These are phyloP conservation scores for Parachlorella kessleri DNA, from an alignment of 139 green algal genomes.

Conservation along the genomic window DNA sequence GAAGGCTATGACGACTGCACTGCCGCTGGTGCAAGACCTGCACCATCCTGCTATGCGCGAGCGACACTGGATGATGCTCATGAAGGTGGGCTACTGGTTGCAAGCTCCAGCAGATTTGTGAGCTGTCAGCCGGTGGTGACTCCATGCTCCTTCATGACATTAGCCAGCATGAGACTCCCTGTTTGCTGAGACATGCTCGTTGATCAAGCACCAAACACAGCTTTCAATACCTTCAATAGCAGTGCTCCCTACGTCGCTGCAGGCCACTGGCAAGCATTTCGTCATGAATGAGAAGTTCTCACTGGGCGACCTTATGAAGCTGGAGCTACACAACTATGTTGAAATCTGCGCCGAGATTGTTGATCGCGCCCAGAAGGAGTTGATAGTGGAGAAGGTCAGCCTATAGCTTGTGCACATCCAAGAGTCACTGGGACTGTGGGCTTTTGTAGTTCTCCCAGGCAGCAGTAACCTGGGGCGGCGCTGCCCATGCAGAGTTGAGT, in stretches of 20 bases:
- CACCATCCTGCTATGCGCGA: conserved; percentile 89
- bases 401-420: neutral
- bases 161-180: neutral
- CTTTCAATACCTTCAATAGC: neutral
- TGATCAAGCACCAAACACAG: no score
- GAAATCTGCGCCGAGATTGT: conserved; percentile 90
- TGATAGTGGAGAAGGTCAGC: conserved; percentile 59
- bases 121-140: neutral
- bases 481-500: neutral
- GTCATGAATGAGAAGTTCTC: conserved; percentile 85
- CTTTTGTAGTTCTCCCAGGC: no score
- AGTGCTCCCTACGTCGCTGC: no score
- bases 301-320: conserved; percentile 81
- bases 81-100: conserved; percentile 55
- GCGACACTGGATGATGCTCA: conserved; percentile 90
- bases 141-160: neutral
- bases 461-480: no score
- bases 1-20: conserved; percentile 84
- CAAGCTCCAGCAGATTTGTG: neutral
- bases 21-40: conserved; percentile 89
- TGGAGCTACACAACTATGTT: conserved; percentile 88
- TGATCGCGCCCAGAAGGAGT: conserved; percentile 88
- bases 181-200: neutral
- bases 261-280: conserved; percentile 85
- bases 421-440: no score